Evolutionary conservation across 208 protist species (phyloP), one percentile per base, ranked within the genome.

Genomic region (Willaertia magna): DNA sequence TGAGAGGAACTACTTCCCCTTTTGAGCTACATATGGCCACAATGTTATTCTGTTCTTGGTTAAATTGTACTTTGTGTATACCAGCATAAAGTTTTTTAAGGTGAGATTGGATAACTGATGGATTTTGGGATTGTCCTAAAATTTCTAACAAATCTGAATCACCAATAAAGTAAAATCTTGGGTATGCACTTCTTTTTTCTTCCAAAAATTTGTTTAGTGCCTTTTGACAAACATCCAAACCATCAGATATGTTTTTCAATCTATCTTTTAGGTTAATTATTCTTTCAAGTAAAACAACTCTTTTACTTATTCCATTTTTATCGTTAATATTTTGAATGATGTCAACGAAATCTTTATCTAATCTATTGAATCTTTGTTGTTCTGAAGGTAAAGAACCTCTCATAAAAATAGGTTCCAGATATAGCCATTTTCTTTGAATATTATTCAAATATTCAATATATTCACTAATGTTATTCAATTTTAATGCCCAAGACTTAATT

Each of bases 111-210:
- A 99, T 98, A 34, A 99, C 95, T 26, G 87, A 87, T 0, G 96
- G 96, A 89, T 98, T 98, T 81, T 94, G 94, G 86, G 94, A 93
- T 88, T 97, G 96, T 22, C 95, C 95, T 7, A 98, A 89, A 87
- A 99, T 98, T 90, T 99, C 97, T 11, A 99, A 93, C 51, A 99
- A 90, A 86, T 99, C 98, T 87, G 99, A 97, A 91, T 99, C 98
- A 89, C 97, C 97, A 90, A 99, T 98, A 90, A 99, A 99, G 89
- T 99, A 99, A 89, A 99, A 99, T 61, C 97, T 92, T n/a, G 95
- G 95, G 87, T 97, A 97, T 86, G 92, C 91, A 86, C 96, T 93
- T 40, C 98, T 94, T 91, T 99, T 99, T 75, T 96, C 92, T 91
- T 99, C 97, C 40, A 99, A 93, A 92, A 97, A 99, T 85, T 97